Conservation (phyloP, 768 basidiomycete species). For the Termitomyces sp. region DNA sequence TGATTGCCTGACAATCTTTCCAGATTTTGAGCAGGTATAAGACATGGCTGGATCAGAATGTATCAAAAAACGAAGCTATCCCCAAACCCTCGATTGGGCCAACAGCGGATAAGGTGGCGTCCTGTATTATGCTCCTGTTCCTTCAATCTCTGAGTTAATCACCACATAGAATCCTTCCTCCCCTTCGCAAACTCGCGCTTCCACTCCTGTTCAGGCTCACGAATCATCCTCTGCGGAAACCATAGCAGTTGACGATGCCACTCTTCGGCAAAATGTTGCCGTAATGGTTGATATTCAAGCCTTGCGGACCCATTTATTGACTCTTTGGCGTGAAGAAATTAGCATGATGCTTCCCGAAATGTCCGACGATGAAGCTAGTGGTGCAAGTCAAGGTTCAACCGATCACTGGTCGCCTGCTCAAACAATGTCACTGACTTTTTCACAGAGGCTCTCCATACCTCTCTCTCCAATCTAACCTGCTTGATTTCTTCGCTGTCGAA, state of each 20-base stretch:
- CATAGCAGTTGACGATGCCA: slow-evolving; percentile 59
- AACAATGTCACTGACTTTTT: slow-evolving; percentile 4
- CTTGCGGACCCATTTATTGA: slow-evolving; percentile 50
- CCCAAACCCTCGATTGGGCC: slow-evolving; percentile 29
- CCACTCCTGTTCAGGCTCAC: slow-evolving; percentile 48
- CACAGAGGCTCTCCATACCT: slow-evolving; percentile 55
- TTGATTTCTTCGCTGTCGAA: slow-evolving; percentile 58
- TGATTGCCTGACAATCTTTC: slow-evolving; percentile 1
- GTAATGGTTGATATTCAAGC: slow-evolving; percentile 65
- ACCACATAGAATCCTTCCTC: slow-evolving; percentile 13
- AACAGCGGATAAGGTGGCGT: slow-evolving; percentile 31
- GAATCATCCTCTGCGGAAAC: slow-evolving; percentile 56
- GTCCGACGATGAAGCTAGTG: slow-evolving; percentile 29
- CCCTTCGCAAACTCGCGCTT: slow-evolving; percentile 39
- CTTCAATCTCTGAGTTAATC: not conserved
- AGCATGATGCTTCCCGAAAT: slow-evolving; percentile 55
- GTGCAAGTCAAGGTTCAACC: slow-evolving; percentile 47
- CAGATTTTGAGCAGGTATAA: slow-evolving; percentile 81
- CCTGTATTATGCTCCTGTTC: not conserved
- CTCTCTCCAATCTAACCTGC: slow-evolving; percentile 46
- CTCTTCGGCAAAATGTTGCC: slow-evolving; percentile 64
- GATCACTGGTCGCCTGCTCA: slow-evolving; percentile 5
- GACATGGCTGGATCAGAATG: slow-evolving; percentile 67
- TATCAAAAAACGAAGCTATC: slow-evolving; percentile 42
- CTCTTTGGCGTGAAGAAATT: slow-evolving; percentile 72